A percentile compares a stretch with the other conserved stretches of the same genome.
Evolutionary conservation across 768 basidiomycete genomes (phyloP).

Genomic region (Filobasidium floriforme): DNA sequence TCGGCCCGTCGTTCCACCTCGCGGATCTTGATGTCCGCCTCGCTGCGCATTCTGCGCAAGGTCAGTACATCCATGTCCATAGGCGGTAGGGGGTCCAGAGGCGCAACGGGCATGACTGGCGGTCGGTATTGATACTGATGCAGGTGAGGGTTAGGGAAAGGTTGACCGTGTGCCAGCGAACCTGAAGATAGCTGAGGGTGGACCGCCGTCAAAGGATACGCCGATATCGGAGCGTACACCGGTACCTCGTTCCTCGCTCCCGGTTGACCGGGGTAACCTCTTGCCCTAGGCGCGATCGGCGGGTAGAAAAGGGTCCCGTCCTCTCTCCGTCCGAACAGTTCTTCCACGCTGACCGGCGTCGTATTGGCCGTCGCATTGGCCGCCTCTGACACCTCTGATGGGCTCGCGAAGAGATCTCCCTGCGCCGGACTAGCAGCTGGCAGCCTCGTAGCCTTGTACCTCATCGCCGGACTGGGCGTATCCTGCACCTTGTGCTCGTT

Average conservation of each 20-base stretch:
- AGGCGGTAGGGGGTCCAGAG: neutral
- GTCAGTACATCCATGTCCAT: neutral
- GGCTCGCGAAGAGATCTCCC: neutral
- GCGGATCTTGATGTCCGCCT: conserved; percentile 6
- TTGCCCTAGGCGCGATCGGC: neutral
- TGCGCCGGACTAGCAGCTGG: neutral
- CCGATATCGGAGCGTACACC: neutral
- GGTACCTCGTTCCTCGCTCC: neutral
- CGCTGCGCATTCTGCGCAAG: neutral
- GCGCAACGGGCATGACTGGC: neutral
- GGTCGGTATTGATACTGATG: conserved; percentile 5
- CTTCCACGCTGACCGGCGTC: neutral
- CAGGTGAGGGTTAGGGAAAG: conserved; percentile 4
- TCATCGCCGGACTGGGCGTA: conserved; percentile 8
- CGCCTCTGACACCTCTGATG: neutral
- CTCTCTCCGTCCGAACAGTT: conserved; percentile 1
- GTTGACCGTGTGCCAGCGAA: neutral
- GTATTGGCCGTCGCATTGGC: neutral
- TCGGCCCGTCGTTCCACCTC: conserved; percentile 4
- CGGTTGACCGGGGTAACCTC: conserved; percentile 5
- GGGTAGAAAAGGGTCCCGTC: conserved; percentile 3
- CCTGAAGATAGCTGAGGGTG: neutral
- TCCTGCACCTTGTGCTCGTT: neutral
- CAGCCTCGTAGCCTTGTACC: conserved; percentile 6
- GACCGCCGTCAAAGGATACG: neutral